These are phyloP conservation scores for Conringia planisiliqua DNA, from an alignment of 345 rosid genomes.

Conservation along the genomic window DNA sequence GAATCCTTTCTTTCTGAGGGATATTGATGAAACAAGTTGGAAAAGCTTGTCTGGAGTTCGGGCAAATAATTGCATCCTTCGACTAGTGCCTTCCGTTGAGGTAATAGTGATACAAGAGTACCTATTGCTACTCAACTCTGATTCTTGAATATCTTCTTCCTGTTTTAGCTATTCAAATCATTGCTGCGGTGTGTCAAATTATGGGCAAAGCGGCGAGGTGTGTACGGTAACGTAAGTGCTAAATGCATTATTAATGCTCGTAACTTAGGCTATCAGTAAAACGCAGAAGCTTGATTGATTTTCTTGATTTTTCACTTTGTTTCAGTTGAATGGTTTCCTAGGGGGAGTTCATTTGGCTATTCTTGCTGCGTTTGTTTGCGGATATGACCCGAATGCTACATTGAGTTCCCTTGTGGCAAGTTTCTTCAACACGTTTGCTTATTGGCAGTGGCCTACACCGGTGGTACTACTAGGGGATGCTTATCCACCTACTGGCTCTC, in stretches of 20 bases:
- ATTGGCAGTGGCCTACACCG: constrained; percentile 59
- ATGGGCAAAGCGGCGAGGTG: constrained; percentile 61
- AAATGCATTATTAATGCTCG: background rate
- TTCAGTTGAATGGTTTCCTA: constrained; percentile 57
- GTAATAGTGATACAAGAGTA: constrained; percentile 13
- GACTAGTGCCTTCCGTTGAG: constrained; percentile 52
- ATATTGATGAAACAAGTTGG: constrained; percentile 57
- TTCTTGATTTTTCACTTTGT: background rate
- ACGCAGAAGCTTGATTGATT: background rate
- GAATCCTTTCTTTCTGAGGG: constrained; percentile 39
- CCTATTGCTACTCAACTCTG: background rate
- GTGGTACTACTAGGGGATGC: constrained; percentile 42
- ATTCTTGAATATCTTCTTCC: background rate
- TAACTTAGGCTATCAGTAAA: background rate
- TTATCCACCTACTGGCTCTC: constrained; percentile 22
- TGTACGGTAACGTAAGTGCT: constrained; percentile 54
- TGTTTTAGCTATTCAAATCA: constrained; percentile 49
- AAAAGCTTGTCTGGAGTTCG: constrained; percentile 57
- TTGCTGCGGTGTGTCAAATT: constrained; percentile 49
- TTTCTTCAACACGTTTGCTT: constrained; percentile 51
- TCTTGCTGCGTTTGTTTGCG: constrained; percentile 53
- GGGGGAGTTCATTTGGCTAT: constrained; percentile 63
- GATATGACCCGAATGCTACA: constrained; percentile 41
- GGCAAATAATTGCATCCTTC: constrained; percentile 45
- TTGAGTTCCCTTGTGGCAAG: constrained; percentile 35